Base-by-base conservation (phyloP, 805 yeast species). In the Wickerhamomyces hampshirensis region DNA sequence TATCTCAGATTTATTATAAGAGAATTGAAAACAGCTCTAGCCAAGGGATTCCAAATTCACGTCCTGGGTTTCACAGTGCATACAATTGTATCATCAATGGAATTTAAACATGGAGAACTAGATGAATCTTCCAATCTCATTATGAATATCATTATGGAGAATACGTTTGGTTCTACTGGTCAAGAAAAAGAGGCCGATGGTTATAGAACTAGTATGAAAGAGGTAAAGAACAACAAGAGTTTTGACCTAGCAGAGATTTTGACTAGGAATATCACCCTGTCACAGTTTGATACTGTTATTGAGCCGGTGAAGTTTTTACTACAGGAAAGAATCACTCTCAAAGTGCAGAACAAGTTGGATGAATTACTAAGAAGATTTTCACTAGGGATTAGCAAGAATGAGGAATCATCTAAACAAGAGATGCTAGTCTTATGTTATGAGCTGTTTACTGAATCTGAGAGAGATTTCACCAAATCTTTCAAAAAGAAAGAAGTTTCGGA, bases 121-220 rank as follows among this genome's bases (percentile, higher is more conserved):
- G 93, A 88, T 56, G 80, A 75, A 11, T 68, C 77, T 9, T 74
- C 81, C 4, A 63, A 63, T 2, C 48, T 81, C 37, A 62, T 89
- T 10, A 79, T 81, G 47, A 78, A 75, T 16, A 66, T 87, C 12
- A 69, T 89, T 16, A 91, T 91, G 96, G 95, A 88, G 53, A 96
- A 91, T 53, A 73, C 79, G 4, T 89, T 93, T 59, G 98, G 98
- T 17, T 73, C 81, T 8, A 84, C 95, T 4, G 95, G 96, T 24
- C 83, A 82, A 53, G 98, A 93, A 53, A 91, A 93, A 56, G 98
- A 93, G 46, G 89, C 93, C 5, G 97, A 88, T 43, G 96, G 88
- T 14, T 91, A 93, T 53, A 75, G 74, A 35, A 80, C 85, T 21
- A 78, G 80, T 43, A 84, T 88, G 78, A 84, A 83, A 50, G 98